phyloP scores from a whole-genome alignment of 139 green algal species.

The Limnomonas spitsbergensis region DNA sequence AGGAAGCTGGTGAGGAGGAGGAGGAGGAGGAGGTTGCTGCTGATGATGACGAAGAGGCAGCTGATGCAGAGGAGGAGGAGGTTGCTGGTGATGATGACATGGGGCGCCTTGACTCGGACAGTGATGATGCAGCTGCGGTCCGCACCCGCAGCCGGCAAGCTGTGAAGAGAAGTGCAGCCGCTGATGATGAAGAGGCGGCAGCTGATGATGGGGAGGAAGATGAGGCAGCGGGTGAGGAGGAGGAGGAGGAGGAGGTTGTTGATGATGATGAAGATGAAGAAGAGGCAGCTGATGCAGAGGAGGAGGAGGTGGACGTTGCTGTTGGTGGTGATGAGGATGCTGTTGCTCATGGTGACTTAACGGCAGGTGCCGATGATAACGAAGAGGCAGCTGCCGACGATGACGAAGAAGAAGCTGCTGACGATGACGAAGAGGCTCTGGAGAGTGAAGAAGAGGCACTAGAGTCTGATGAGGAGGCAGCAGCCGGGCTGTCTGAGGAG shows the following conservation, averaged over 20 bases:
- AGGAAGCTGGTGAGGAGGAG: too few relatives aligned
- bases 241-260: too few relatives aligned
- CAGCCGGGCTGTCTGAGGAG: neutral
- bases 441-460: neutral
- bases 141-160: too few relatives aligned
- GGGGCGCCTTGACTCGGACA: neutral
- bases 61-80: neutral
- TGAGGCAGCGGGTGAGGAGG: too few relatives aligned
- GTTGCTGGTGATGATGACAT: neutral
- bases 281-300: neutral
- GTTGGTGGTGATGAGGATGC: neutral
- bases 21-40: neutral
- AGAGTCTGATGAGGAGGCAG: neutral
- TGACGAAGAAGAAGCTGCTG: neutral
- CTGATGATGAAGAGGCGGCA: too few relatives aligned
- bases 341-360: neutral
- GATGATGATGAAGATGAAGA: too few relatives aligned
- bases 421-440: neutral
- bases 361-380: neutral
- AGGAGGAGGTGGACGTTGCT: neutral
- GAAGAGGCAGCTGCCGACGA: neutral
- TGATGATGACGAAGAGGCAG: neutral
- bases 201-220: too few relatives aligned
- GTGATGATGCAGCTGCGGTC: constrained; percentile 6
- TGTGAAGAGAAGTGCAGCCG: too few relatives aligned